These are phyloP conservation scores for Triticum timopheevii DNA, from an alignment of 176 grass and related monocot species.

Conservation along the genomic window DNA sequence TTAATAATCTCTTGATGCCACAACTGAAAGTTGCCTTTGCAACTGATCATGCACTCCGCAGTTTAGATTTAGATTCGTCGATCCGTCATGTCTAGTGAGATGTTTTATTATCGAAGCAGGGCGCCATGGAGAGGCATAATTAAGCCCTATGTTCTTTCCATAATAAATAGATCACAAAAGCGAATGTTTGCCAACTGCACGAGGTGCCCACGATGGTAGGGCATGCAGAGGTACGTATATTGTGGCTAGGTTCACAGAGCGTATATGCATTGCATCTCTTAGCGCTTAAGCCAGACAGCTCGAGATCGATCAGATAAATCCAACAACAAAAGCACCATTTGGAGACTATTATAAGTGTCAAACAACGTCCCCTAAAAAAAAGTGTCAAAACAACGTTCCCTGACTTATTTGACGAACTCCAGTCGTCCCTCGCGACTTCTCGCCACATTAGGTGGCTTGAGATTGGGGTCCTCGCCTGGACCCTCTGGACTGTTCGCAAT, in stretches of 20 bases:
- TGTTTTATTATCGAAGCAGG: constrained; percentile 4
- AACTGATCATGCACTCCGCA: not conserved
- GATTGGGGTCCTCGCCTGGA: too few relatives aligned
- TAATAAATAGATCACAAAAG: constrained; percentile 1
- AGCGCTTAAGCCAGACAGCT: constrained; percentile 40
- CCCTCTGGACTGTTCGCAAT: too few relatives aligned
- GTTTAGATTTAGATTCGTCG: constrained; percentile 4
- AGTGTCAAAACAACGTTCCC: too few relatives aligned
- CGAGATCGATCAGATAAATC: not conserved
- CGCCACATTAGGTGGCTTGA: too few relatives aligned
- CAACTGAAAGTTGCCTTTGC: constrained; percentile 3
- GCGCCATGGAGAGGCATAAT: not conserved
- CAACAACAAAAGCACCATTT: not conserved
- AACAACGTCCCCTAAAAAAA: too few relatives aligned
- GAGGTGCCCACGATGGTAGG: constrained; percentile 28
- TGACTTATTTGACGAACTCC: too few relatives aligned
- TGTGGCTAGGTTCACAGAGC: not conserved
- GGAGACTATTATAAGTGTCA: not conserved
- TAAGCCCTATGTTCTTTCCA: not conserved
- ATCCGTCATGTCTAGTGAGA: not conserved
- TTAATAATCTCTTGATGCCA: not conserved
- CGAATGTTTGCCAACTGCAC: constrained; percentile 12
- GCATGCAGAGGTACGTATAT: not conserved
- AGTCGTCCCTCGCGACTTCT: too few relatives aligned
- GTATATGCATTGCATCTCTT: constrained; percentile 30